Conservation (phyloP, 352 stramenopile species). For the Phytophthora brassicae region DNA sequence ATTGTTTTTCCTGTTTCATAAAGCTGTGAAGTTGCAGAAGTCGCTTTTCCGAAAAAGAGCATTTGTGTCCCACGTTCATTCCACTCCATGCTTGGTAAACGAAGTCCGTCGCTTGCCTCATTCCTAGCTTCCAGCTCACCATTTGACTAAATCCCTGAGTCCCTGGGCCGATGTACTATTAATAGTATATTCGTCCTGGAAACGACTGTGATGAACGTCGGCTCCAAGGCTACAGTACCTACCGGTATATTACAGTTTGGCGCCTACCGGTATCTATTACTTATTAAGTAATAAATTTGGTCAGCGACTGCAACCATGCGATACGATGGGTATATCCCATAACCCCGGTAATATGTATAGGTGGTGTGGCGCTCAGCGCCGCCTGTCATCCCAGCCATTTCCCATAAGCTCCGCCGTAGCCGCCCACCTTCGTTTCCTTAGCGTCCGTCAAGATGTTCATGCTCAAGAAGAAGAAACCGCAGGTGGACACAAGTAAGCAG, state of each 20-base stretch:
- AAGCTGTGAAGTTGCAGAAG: not conserved
- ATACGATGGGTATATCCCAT: not conserved
- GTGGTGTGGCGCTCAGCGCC: conserved; percentile 11
- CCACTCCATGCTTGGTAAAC: not conserved
- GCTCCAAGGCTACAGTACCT: too few species aligned
- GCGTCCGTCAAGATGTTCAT: conserved; percentile 62
- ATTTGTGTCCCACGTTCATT: not conserved
- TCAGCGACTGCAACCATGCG: not conserved
- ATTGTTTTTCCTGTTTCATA: not conserved
- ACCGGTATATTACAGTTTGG: too few species aligned
- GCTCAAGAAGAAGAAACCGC: conserved; percentile 89
- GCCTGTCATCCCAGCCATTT: conserved; percentile 21
- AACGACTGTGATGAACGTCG: too few species aligned
- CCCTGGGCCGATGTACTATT: too few species aligned
- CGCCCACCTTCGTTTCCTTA: not conserved
- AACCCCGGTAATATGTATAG: not conserved
- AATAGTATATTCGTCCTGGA: too few species aligned
- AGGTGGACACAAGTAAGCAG: conserved; percentile 77
- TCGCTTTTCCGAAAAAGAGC: not conserved
- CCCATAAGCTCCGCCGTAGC: not conserved
- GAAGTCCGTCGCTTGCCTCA: not conserved
- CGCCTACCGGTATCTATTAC: too few species aligned
- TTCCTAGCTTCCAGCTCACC: not conserved
- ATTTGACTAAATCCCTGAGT: too few species aligned
- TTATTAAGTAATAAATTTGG: too few species aligned